phyloP scores from a whole-genome alignment of 2,329 filamentous ascomycete genomes.

The Rutstroemia sp. region DNA sequence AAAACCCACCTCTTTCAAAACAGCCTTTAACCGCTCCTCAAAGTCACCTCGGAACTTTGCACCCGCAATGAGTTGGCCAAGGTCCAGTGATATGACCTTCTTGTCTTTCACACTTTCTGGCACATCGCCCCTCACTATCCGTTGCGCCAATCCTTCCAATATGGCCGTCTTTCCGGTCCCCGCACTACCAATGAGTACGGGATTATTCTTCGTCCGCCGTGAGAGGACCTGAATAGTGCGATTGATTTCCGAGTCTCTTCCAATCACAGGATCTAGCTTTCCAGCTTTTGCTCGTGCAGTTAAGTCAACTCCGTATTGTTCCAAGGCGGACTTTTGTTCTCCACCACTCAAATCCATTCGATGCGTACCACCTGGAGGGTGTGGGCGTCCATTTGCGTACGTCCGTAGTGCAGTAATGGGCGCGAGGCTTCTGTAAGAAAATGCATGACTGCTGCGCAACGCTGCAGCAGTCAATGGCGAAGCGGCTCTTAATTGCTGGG shows the following conservation, averaged over 20 bases:
- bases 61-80: conserved; percentile 89
- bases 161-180: conserved; percentile 91
- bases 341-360: conserved; percentile 80
- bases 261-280: conserved; percentile 93
- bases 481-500: conserved; percentile 12
- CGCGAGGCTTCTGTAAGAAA: conserved; percentile 26
- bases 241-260: conserved; percentile 84
- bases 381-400: conserved; percentile 67
- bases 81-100: conserved; percentile 75
- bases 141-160: conserved; percentile 78
- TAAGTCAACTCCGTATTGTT: conserved; percentile 86
- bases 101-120: conserved; percentile 96
- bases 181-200: conserved; percentile 81
- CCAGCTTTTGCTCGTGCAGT: conserved; percentile 79
- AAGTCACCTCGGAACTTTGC: conserved; percentile 96
- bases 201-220: conserved; percentile 80
- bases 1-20: conserved; percentile 64
- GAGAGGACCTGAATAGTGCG: conserved; percentile 92
- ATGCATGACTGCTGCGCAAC: conserved; percentile 10
- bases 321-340: conserved; percentile 76
- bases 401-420: conserved; percentile 38
- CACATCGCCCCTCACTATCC: conserved; percentile 87
- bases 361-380: conserved; percentile 86
- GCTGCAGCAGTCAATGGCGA: conserved; percentile 3
- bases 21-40: conserved; percentile 85